phyloP scores from a whole-genome alignment of 2,329 filamentous ascomycete species.

The Colletotrichum phormii region DNA sequence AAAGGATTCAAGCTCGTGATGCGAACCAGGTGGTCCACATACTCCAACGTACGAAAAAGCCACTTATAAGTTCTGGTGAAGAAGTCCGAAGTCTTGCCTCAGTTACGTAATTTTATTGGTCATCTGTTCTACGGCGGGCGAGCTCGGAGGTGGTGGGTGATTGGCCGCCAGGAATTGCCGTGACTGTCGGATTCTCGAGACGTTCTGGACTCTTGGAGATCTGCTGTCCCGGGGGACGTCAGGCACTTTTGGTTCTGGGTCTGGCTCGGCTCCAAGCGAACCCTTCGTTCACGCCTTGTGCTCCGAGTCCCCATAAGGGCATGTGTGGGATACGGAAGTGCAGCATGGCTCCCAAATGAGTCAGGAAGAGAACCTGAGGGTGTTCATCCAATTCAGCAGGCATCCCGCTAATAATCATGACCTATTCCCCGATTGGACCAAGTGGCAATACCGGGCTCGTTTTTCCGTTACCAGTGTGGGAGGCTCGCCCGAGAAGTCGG shows the following conservation, averaged over 20 bases:
- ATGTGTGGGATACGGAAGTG: not conserved
- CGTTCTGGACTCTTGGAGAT: constrained; percentile 20
- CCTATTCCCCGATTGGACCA: constrained; percentile 32
- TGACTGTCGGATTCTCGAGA: constrained; percentile 5
- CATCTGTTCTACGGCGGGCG: constrained; percentile 9
- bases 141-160: not conserved
- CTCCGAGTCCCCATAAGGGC: too few species aligned
- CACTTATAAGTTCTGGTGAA: constrained; percentile 16
- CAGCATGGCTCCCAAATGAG: not conserved
- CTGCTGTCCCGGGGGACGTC: not conserved
- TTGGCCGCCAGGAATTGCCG: constrained; percentile 21
- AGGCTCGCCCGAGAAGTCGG: constrained; percentile 20
- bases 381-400: constrained; percentile 4
- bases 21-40: not conserved
- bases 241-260: constrained; percentile 27
- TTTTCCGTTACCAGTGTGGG: not conserved
- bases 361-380: not conserved
- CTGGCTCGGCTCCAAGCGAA: not conserved
- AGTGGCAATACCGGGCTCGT: constrained; percentile 7
- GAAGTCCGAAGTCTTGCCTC: not conserved
- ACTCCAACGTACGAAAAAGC: constrained; percentile 8
- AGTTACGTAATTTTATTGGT: constrained; percentile 36
- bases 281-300: not conserved
- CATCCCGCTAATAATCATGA: not conserved
- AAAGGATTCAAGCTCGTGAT: constrained; percentile 2